These are phyloP conservation scores for Chaetomium globosum DNA, from an alignment of 2,329 filamentous ascomycete genomes.

Conservation along the genomic window DNA sequence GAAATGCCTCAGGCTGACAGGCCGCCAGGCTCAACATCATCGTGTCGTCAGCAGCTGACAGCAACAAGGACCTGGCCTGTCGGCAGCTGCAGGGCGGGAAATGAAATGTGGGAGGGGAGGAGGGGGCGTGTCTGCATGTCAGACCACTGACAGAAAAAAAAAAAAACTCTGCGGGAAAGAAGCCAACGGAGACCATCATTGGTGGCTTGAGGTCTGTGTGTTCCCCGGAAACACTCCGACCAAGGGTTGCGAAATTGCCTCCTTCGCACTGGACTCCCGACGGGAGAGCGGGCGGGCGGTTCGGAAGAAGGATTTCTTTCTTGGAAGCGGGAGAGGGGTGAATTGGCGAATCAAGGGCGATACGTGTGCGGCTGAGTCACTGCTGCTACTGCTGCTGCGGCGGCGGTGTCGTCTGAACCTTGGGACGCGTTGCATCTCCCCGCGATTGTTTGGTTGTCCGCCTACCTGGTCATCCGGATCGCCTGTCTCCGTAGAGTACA, in stretches of 20 bases:
- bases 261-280: background rate
- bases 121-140: slow-evolving; percentile 3
- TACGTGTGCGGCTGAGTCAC: background rate
- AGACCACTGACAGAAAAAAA: background rate
- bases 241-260: slow-evolving; percentile 2
- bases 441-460: background rate
- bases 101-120: background rate
- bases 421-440: background rate
- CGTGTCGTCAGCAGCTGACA: slow-evolving; percentile 8
- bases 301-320: slow-evolving; percentile 11
- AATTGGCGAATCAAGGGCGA: slow-evolving; percentile 13
- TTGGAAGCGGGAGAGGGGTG: background rate
- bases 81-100: slow-evolving; percentile 5
- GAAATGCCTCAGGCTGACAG: slow-evolving; percentile 7
- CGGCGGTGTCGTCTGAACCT: background rate
- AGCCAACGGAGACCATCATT: background rate
- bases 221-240: background rate
- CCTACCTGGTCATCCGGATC: background rate
- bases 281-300: background rate
- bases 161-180: background rate
- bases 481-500: too few relatives aligned
- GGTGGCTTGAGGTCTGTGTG: background rate
- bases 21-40: background rate
- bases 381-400: background rate
- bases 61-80: slow-evolving; percentile 5